These are phyloP conservation scores for Hypoxylon subgilvum DNA, from an alignment of 495 filamentous ascomycete genomes.

Conservation along the genomic window DNA sequence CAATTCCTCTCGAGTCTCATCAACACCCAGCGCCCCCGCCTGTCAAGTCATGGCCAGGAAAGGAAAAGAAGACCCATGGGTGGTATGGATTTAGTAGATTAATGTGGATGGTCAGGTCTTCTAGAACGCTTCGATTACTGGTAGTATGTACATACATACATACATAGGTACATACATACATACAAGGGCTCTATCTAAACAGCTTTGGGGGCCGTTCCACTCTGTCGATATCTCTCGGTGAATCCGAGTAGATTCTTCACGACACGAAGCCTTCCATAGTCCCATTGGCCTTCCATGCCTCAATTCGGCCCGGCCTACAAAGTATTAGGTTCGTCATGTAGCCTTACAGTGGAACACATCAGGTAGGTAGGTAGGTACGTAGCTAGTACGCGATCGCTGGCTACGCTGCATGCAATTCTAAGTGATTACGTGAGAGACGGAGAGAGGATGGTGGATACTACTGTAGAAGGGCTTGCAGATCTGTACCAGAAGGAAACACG, in stretches of 20 bases:
- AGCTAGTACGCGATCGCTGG: not conserved
- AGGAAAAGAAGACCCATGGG: too few species aligned
- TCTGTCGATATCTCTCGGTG: too few species aligned
- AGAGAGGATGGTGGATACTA: slow-evolving; percentile 2
- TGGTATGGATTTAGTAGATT: too few species aligned
- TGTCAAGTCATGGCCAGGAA: slow-evolving; percentile 1
- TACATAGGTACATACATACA: too few species aligned
- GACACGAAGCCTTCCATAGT: too few species aligned
- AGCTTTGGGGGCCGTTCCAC: not conserved
- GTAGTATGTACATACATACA: not conserved
- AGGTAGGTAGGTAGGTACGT: not conserved
- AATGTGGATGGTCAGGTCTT: slow-evolving; percentile 6
- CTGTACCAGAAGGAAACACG: slow-evolving; percentile 10
- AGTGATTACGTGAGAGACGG: slow-evolving; percentile 33
- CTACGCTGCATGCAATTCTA: slow-evolving; percentile 14
- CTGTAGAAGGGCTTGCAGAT: slow-evolving; percentile 16
- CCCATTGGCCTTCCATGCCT: too few species aligned
- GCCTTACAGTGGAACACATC: slow-evolving; percentile 19
- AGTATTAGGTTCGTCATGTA: too few species aligned
- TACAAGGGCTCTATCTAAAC: too few species aligned
- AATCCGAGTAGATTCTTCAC: too few species aligned
- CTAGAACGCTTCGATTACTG: slow-evolving; percentile 22
- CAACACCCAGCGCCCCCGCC: not conserved
- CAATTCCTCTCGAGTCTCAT: slow-evolving; percentile 20
- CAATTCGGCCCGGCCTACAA: too few species aligned